Base-by-base conservation (phyloP, 139 green algal genomes). In the Picochlorum sp. region DNA sequence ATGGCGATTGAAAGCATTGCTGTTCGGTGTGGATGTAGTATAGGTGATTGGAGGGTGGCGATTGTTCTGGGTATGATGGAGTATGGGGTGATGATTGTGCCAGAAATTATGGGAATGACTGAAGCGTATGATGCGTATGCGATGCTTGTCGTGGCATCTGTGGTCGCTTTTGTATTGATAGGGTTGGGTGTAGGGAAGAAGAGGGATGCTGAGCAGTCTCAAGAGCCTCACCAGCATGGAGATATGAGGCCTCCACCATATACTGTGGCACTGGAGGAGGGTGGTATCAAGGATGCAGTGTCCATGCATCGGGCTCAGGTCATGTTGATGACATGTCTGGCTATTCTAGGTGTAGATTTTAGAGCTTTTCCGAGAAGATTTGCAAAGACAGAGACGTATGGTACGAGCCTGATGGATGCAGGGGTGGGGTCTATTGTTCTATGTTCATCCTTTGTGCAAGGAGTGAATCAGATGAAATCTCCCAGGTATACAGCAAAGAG, bases 261-360 rank as follows among this genome's bases (percentile, higher is more conserved):
- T 41, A 41, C 34, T 11, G 34, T 41, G 34, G 34, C 34, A 8
- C 34, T 41, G 1, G 34, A 41, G 8, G 34, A 41, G 7, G 34
- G 34, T 11, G n/a, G 47, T 20, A 54, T 54, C 18, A 54, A 21
- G 15, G 47, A 54, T 54, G 47, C 47, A 9, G 47, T 54, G 47
- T 54, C 47, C 6, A 21, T 54, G 47, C 47, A 90, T 70, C 71
- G 88, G 2, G 85, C 76, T 2, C 71, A 71, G 8, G 68, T 90
- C 18, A 89, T 95, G 78, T 41, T 91, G 9, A 57, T 71, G 45
- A 96, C 91, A 2, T 88, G 75, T 68, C 62, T 89, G 3, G 57
- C 66, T 41, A 97, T 97, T 57, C 74, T 97, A 47, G 91, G 81
- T 6, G 89, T 97, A 8, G 91, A 97, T 70, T 97, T 97, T 68